phyloP scores from a whole-genome alignment of 768 basidiomycete genomes.

The Imleria badia region DNA sequence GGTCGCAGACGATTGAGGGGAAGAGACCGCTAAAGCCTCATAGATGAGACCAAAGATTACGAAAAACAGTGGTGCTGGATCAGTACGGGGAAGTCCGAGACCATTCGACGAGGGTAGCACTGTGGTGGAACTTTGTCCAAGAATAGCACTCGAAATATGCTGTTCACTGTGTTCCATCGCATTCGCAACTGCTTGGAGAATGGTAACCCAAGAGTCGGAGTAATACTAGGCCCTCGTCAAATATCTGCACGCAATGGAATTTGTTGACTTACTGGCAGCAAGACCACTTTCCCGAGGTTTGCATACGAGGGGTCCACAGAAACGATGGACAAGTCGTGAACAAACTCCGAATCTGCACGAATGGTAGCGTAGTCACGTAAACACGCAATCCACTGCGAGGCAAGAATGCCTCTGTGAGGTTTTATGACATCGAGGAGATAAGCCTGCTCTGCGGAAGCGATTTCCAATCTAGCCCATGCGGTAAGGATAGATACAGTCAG shows the following conservation, averaged over 20 bases:
- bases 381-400: conserved; percentile 83
- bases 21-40: conserved; percentile 73
- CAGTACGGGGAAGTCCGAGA: conserved; percentile 35
- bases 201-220: conserved; percentile 72
- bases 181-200: conserved; percentile 82
- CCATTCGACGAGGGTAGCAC: conserved; percentile 21
- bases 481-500: conserved; percentile 88
- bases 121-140: conserved; percentile 48
- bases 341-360: conserved; percentile 82
- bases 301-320: conserved; percentile 82
- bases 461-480: conserved; percentile 92
- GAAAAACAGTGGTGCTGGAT: conserved; percentile 83
- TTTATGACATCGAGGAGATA: conserved; percentile 82
- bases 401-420: conserved; percentile 73
- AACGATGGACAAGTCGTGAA: conserved; percentile 71
- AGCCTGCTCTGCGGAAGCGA: conserved; percentile 67
- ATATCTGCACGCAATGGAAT: background rate
- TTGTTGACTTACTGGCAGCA: conserved; percentile 71
- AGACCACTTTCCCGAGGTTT: conserved; percentile 85
- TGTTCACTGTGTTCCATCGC: conserved; percentile 72
- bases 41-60: conserved; percentile 92
- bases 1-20: conserved; percentile 52
- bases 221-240: conserved; percentile 66
- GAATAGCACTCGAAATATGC: conserved; percentile 74
- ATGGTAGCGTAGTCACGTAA: conserved; percentile 92